Conservation (phyloP, 805 yeast genomes). For the Starmerella floris region DNA sequence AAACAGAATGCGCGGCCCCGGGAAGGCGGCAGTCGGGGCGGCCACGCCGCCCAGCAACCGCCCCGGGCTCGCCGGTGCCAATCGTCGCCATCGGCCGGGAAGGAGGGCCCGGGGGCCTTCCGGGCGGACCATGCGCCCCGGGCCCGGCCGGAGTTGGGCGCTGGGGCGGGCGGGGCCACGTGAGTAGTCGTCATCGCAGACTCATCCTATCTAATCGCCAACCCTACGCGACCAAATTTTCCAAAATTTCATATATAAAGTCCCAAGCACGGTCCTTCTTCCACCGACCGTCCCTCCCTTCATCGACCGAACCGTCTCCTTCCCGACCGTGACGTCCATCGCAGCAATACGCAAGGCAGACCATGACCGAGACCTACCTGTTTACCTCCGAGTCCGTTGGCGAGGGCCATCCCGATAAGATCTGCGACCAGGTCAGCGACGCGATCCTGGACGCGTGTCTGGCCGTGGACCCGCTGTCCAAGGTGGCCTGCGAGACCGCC, state of each 20-base stretch:
- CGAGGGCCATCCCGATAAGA: constrained; percentile 46
- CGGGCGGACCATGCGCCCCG: no score
- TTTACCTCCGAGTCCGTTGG: constrained; percentile 61
- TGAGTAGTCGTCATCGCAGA: neutral
- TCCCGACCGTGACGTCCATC: no score
- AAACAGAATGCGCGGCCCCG: no score
- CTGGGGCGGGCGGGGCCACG: neutral
- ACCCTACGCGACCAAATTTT: neutral
- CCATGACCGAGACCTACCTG: constrained; percentile 33
- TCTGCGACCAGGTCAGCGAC: constrained; percentile 96
- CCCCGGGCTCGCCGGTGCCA: constrained; percentile 74
- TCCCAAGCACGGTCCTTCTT: neutral
- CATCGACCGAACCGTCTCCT: no score
- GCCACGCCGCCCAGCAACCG: no score
- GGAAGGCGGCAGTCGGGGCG: no score
- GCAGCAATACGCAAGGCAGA: neutral
- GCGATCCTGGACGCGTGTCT: constrained; percentile 97
- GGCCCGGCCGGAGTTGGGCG: no score
- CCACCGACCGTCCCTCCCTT: no score
- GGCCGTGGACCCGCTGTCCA: constrained; percentile 88
- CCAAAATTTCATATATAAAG: neutral
- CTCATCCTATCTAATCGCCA: neutral
- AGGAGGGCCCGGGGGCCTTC: constrained; percentile 34
- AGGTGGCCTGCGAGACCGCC: constrained; percentile 99
- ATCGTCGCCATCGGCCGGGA: constrained; percentile 66